Evolutionary conservation across 495 filamentous ascomycete genomes (phyloP).

Genomic region (Saxophila tyrrhenica): DNA sequence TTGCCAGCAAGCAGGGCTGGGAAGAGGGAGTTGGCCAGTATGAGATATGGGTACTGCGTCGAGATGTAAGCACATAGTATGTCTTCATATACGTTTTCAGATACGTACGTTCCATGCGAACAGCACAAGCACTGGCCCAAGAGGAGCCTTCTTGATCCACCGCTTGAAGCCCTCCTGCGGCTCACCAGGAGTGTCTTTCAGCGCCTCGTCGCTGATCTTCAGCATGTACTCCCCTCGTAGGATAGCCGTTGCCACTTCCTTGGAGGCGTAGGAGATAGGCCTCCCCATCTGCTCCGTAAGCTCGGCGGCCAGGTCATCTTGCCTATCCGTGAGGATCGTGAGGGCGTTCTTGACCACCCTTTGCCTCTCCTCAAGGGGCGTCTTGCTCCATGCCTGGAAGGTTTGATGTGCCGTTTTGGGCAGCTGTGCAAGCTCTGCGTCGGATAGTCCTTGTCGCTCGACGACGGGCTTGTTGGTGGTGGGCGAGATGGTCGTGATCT

Average conservation of each 20-base stretch:
- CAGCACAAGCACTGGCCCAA: slow-evolving; percentile 74
- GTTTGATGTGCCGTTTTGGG: slow-evolving; percentile 55
- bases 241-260: slow-evolving; percentile 71
- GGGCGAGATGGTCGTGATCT: slow-evolving; percentile 79
- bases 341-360: slow-evolving; percentile 67
- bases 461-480: slow-evolving; percentile 68
- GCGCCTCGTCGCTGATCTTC: slow-evolving; percentile 60
- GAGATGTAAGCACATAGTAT: background rate
- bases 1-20: slow-evolving; percentile 82
- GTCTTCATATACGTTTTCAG: slow-evolving; percentile 4
- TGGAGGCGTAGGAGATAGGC: slow-evolving; percentile 71
- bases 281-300: slow-evolving; percentile 91
- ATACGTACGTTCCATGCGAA: slow-evolving; percentile 87
- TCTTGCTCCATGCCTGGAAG: slow-evolving; percentile 57
- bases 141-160: slow-evolving; percentile 73
- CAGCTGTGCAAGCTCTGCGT: slow-evolving; percentile 53
- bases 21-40: slow-evolving; percentile 79
- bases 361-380: slow-evolving; percentile 54
- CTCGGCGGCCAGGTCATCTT: slow-evolving; percentile 73
- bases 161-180: slow-evolving; percentile 75
- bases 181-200: slow-evolving; percentile 68
- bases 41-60: slow-evolving; percentile 77
- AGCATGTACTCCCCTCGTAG: slow-evolving; percentile 70
- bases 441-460: slow-evolving; percentile 57
- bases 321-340: slow-evolving; percentile 49